Evolutionary conservation across 768 basidiomycete species (phyloP).

Genomic region (Suillus subaureus): DNA sequence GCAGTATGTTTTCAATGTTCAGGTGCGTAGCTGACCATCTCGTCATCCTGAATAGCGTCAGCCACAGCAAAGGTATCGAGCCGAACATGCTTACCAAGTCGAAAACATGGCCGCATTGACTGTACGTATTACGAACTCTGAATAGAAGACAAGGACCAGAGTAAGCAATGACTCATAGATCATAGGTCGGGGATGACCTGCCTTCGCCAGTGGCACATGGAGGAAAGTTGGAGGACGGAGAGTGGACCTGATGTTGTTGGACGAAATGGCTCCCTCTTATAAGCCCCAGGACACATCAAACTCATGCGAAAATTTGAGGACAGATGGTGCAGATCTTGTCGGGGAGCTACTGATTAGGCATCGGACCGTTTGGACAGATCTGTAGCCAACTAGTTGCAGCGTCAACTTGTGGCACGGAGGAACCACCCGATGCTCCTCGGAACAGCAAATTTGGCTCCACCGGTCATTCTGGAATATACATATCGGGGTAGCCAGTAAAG

Average conservation of each 20-base stretch:
- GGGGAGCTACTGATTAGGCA: slow-evolving; percentile 26
- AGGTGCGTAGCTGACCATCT: slow-evolving; percentile 46
- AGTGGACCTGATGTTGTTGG: slow-evolving; percentile 16
- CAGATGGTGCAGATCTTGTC: slow-evolving; percentile 29
- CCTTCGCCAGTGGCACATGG: slow-evolving; percentile 79
- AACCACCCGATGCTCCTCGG: slow-evolving; percentile 34
- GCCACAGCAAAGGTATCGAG: slow-evolving; percentile 11
- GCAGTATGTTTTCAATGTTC: slow-evolving; percentile 15
- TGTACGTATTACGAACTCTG: slow-evolving; percentile 70
- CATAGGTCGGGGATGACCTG: slow-evolving; percentile 35
- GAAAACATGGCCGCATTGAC: slow-evolving; percentile 54
- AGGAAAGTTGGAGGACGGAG: slow-evolving; percentile 24
- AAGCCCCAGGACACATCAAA: slow-evolving; percentile 18
- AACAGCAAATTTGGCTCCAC: slow-evolving; percentile 29
- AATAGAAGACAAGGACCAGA: slow-evolving; percentile 8
- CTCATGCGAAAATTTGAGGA: slow-evolving; percentile 21
- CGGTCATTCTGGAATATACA: slow-evolving; percentile 20
- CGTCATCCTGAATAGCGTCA: slow-evolving; percentile 50
- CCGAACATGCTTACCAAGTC: slow-evolving; percentile 45
- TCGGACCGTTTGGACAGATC: slow-evolving; percentile 25
- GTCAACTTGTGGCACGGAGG: slow-evolving; percentile 28
- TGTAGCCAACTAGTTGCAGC: slow-evolving; percentile 21
- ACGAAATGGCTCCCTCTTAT: slow-evolving; percentile 22
- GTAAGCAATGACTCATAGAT: slow-evolving; percentile 19
- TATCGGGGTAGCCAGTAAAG: slow-evolving; percentile 21